A percentile compares a stretch with the other conserved stretches of the same genome.
Conservation (phyloP, 495 filamentous ascomycete species). For the Bathelium albidoporum region DNA sequence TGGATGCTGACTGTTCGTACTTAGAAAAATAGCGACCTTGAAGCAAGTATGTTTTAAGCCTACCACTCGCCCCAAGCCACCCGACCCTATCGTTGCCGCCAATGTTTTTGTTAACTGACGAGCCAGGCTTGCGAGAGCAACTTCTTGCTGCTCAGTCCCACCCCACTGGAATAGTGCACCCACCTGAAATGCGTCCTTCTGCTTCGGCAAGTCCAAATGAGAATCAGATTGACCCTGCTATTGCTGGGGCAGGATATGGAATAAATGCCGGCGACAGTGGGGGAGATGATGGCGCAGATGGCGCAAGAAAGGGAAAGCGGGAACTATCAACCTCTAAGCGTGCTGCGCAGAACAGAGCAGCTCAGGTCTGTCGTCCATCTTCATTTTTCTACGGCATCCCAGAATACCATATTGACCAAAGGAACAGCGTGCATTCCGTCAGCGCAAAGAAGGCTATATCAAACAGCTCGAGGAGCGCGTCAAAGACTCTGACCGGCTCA, state of each 20-base stretch:
- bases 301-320: conserved; percentile 51
- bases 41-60: conserved; percentile 1
- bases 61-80: not conserved
- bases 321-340: conserved; percentile 92
- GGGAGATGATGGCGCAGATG: conserved; percentile 23
- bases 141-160: conserved; percentile 30
- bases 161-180: conserved; percentile 11
- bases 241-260: conserved; percentile 19
- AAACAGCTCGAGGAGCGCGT: conserved; percentile 92
- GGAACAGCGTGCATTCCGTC: conserved; percentile 80
- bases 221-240: conserved; percentile 32
- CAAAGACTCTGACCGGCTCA: conserved; percentile 58
- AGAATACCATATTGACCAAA: conserved; percentile 16
- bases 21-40: conserved; percentile 2
- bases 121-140: conserved; percentile 32
- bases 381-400: not conserved
- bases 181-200: conserved; percentile 8
- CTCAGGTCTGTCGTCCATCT: conserved; percentile 58
- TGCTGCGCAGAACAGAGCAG: conserved; percentile 91
- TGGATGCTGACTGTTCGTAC: not conserved
- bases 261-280: conserved; percentile 19
- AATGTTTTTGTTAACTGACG: not conserved
- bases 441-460: conserved; percentile 96
- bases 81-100: not conserved
- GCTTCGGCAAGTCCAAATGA: conserved; percentile 23